Evolutionary conservation across 768 basidiomycete genomes (phyloP).

Genomic region (Termitomyces sp.): DNA sequence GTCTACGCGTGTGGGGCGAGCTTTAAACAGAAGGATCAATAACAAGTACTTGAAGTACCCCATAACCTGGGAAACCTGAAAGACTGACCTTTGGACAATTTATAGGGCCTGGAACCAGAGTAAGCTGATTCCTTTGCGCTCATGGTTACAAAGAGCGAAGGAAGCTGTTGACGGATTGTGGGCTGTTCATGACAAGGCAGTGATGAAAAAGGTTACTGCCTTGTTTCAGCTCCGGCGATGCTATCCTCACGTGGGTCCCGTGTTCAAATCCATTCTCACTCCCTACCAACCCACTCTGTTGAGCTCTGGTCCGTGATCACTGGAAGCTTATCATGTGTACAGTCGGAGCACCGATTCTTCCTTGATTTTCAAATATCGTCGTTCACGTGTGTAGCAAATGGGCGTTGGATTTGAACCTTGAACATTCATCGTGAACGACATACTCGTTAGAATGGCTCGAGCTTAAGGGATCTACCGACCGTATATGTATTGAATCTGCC

Average conservation of each 20-base stretch:
- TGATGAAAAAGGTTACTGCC: not conserved
- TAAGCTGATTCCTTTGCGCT: constrained; percentile 10
- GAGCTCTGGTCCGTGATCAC: not conserved
- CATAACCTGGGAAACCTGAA: not conserved
- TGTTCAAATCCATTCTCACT: not conserved
- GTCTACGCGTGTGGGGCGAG: constrained; percentile 6
- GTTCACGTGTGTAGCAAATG: not conserved
- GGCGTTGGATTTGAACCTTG: not conserved
- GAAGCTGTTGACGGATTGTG: not conserved
- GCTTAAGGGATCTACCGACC: not conserved
- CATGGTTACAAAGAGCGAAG: constrained; percentile 8
- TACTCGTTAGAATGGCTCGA: not conserved
- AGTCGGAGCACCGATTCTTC: not conserved
- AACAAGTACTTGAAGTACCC: constrained; percentile 3
- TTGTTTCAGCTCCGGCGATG: constrained; percentile 14
- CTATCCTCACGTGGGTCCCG: constrained; percentile 4
- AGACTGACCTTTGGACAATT: constrained; percentile 5
- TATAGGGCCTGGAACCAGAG: constrained; percentile 11
- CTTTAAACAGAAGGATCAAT: constrained; percentile 8
- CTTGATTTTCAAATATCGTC: not conserved
- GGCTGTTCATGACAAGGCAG: constrained; percentile 9
- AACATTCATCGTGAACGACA: not conserved
- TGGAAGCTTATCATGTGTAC: not conserved
- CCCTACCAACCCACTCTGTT: not conserved
- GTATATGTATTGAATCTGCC: not conserved